Conservation (phyloP, 2,329 filamentous ascomycete species). For the Penicillium sp. region DNA sequence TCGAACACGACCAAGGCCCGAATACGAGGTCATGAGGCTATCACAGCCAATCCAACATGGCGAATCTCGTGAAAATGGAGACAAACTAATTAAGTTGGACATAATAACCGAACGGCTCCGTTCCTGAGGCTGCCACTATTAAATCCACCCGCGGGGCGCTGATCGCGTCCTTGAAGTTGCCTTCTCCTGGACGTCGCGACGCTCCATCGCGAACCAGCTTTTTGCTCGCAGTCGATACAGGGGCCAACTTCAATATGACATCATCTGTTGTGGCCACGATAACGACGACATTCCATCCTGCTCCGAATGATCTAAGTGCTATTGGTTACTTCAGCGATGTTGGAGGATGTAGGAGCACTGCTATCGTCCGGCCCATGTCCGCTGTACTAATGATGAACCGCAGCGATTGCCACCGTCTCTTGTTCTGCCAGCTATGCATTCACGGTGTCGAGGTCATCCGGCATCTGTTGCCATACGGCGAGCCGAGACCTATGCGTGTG, state of each 20-base stretch:
- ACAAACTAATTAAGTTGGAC: neutral
- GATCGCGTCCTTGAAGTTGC: neutral
- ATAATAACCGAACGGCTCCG: neutral
- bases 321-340: neutral
- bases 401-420: neutral
- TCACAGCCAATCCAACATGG: neutral
- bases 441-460: neutral
- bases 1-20: neutral
- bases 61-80: neutral
- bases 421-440: neutral
- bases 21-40: neutral
- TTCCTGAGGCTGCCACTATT: neutral
- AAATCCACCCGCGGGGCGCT: neutral
- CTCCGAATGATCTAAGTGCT: neutral
- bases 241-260: neutral
- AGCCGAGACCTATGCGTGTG: neutral
- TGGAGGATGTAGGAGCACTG: neutral
- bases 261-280: neutral
- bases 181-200: neutral
- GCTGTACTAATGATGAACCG: neutral
- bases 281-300: neutral
- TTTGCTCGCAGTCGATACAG: neutral
- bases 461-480: slow-evolving; percentile 3
- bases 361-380: neutral
- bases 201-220: neutral